These are phyloP conservation scores for Hypoxylon sp. DNA, from an alignment of 2,329 filamentous ascomycete genomes.

Conservation along the genomic window DNA sequence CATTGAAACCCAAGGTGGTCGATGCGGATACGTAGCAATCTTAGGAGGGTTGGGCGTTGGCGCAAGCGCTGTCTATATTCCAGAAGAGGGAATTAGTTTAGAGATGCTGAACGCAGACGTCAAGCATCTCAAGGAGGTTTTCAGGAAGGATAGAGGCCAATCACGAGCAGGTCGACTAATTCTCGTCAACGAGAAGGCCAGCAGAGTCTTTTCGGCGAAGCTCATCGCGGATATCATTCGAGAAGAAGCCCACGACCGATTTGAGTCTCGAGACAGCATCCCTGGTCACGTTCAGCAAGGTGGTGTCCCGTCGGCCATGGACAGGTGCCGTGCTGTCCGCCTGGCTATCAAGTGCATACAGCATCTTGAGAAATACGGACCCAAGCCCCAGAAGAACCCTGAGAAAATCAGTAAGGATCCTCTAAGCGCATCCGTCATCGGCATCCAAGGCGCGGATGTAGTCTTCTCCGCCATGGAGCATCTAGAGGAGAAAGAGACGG, in stretches of 20 bases:
- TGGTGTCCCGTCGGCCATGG: slow-evolving; percentile 93
- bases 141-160: slow-evolving; percentile 86
- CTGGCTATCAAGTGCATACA: slow-evolving; percentile 95
- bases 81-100: slow-evolving; percentile 93
- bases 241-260: slow-evolving; percentile 90
- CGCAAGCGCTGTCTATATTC: slow-evolving; percentile 93
- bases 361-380: slow-evolving; percentile 84
- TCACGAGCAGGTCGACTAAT: slow-evolving; percentile 93
- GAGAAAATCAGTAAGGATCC: slow-evolving; percentile 80
- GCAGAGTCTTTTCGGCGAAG: slow-evolving; percentile 89
- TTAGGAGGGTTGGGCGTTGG: slow-evolving; percentile 92
- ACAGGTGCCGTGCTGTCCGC: slow-evolving; percentile 90
- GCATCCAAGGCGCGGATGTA: slow-evolving; percentile 89
- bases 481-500: slow-evolving; percentile 86
- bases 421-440: slow-evolving; percentile 84
- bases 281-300: slow-evolving; percentile 96
- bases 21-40: slow-evolving; percentile 93
- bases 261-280: slow-evolving; percentile 91
- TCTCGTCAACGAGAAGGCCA: slow-evolving; percentile 95
- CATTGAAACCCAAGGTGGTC: slow-evolving; percentile 96
- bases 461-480: slow-evolving; percentile 86
- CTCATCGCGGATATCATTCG: slow-evolving; percentile 96
- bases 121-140: slow-evolving; percentile 86
- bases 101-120: slow-evolving; percentile 95
- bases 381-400: slow-evolving; percentile 66